These are phyloP conservation scores for Sphagnum tenellum DNA, from an alignment of 225 moss, liverwort and hornwort genomes.

Conservation along the genomic window DNA sequence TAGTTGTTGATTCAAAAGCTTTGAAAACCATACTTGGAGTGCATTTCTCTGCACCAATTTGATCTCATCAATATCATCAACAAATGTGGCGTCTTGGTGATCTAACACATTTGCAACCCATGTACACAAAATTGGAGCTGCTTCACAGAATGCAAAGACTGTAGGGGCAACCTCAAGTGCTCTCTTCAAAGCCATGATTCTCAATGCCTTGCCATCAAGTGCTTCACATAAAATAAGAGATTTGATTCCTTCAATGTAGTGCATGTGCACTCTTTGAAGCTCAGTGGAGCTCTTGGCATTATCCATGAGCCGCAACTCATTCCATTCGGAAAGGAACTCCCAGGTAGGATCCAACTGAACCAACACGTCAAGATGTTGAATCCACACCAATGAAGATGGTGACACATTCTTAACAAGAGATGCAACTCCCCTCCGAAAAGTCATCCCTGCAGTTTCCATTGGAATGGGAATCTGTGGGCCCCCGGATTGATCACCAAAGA, in stretches of 20 bases:
- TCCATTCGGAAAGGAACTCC: conserved; percentile 15
- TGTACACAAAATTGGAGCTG: conserved; percentile 9
- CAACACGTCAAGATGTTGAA: conserved; percentile 15
- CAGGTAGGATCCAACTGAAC: conserved; percentile 22
- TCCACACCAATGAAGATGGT: conserved; percentile 32
- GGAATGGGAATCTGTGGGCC: conserved; percentile 16
- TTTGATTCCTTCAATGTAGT: conserved; percentile 12
- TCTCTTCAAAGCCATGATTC: conserved; percentile 10
- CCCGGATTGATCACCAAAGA: conserved; percentile 10
- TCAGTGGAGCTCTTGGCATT: conserved; percentile 14
- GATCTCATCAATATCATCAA: conserved; percentile 16
- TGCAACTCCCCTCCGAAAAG: conserved; percentile 23
- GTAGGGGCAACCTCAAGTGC: conserved; percentile 34
- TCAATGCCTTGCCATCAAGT: conserved; percentile 11
- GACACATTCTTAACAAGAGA: conserved; percentile 18
- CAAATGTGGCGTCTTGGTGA: conserved; percentile 10
- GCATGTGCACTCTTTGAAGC: conserved; percentile 10
- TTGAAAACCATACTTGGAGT: conserved; percentile 26
- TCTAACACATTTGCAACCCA: conserved; percentile 25
- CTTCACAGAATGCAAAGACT: conserved; percentile 19
- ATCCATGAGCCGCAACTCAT: conserved; percentile 9
- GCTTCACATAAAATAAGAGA: conserved; percentile 9
- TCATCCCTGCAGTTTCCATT: neutral
- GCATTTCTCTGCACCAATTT: conserved; percentile 22
- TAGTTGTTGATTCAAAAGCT: conserved; percentile 5